Conservation (phyloP, 257 asterid genomes). For the Solanum etuberosum region DNA sequence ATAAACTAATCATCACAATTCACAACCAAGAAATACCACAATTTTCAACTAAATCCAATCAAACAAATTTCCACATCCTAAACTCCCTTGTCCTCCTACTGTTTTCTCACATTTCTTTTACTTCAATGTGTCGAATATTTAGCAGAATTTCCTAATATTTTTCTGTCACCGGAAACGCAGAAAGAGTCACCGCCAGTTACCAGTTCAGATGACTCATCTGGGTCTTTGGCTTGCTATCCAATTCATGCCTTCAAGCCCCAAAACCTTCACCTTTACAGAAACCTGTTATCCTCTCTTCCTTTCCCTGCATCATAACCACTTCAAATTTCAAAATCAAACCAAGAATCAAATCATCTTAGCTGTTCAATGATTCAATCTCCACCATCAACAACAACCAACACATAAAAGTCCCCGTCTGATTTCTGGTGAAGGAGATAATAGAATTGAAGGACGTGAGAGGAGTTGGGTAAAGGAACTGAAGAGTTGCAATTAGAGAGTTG, state of each 20-base stretch:
- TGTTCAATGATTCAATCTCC: slow-evolving; percentile 19
- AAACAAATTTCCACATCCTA: background rate
- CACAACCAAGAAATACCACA: background rate
- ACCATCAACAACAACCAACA: slow-evolving; percentile 8
- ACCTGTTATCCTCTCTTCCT: slow-evolving; percentile 12
- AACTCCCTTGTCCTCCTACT: background rate
- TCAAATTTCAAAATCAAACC: background rate
- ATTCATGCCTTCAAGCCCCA: slow-evolving; percentile 13
- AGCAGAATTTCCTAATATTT: background rate
- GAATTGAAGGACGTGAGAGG: background rate
- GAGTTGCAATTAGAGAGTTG: background rate
- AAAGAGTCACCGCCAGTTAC: background rate
- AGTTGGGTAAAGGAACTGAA: background rate
- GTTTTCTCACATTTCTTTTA: background rate
- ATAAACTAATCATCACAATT: background rate
- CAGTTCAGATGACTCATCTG: background rate
- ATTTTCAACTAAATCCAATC: background rate
- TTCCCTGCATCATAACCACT: slow-evolving; percentile 1
- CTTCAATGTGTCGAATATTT: background rate
- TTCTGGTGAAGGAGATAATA: background rate
- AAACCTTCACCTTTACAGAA: slow-evolving; percentile 5
- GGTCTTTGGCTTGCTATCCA: background rate
- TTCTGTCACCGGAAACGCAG: background rate
- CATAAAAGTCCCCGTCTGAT: background rate
- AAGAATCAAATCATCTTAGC: slow-evolving; percentile 33